phyloP scores from a whole-genome alignment of 345 rosid species.

The Microcos paniculata region DNA sequence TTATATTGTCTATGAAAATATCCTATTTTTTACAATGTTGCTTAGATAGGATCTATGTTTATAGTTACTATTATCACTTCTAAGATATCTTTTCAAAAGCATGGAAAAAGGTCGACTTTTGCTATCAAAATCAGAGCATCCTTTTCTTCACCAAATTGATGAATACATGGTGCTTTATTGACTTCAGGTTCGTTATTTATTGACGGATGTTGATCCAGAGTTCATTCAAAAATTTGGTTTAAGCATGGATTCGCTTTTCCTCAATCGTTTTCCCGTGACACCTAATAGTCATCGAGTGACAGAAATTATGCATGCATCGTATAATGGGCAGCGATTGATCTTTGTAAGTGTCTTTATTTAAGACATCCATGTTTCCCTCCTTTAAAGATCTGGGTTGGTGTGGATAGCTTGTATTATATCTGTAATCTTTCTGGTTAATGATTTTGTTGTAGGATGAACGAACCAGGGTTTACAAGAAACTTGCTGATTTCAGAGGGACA shows the following conservation, averaged over 20 bases:
- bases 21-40: background rate
- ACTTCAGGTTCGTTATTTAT: conserved; percentile 55
- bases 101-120: background rate
- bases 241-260: conserved; percentile 37
- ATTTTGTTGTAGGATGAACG: conserved; percentile 62
- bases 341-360: conserved; percentile 52
- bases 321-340: conserved; percentile 50
- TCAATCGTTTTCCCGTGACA: conserved; percentile 67
- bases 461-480: conserved; percentile 68
- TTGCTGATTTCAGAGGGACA: conserved; percentile 68
- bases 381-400: background rate
- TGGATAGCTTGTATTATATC: conserved; percentile 11
- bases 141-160: background rate
- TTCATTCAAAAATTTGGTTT: conserved; percentile 49
- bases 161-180: conserved; percentile 5
- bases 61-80: background rate
- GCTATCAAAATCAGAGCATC: background rate
- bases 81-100: background rate
- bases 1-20: background rate
- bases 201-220: conserved; percentile 56
- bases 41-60: background rate
- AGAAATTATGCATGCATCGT: conserved; percentile 56
- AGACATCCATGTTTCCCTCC: background rate
- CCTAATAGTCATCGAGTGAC: conserved; percentile 89
- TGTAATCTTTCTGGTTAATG: conserved; percentile 8